Base-by-base conservation (phyloP, 2,329 filamentous ascomycete genomes). In the Whalleya microplaca region DNA sequence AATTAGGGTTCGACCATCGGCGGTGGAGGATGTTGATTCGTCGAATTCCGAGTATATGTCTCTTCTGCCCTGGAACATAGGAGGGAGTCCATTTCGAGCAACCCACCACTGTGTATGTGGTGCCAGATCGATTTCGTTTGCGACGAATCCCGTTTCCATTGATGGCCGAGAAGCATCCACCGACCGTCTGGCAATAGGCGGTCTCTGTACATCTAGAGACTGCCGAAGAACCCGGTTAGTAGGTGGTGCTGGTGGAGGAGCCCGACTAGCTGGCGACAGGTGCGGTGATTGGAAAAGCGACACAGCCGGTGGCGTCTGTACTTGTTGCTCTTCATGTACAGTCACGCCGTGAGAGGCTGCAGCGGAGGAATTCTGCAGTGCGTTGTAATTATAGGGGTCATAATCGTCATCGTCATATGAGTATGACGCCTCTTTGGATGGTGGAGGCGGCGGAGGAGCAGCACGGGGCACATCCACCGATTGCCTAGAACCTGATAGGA, bases 21-120 rank as follows among this genome's bases (percentile, higher is more conserved):
- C 84, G 62, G 87, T 87, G 10, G 84, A 82, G 14, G 88, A 84
- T 6, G 83, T 87, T 1, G 87, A 86, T 70, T 97, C 91, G 62
- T 96, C 91, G 20, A 88, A 83, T 73, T 98, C 92, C 49, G 86
- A 89, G 51, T 92, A 84, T 16, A 98, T 81, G 70, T 99, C 95
- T 65, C 86, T 89, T 48, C 94, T 88, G 46, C 86, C 87, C 70
- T 96, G 90, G 58, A 98, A 84, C 1, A 85, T 84, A 0, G 94
- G 92, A 2, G 95, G 95, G 1, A 93, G 83, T 40, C 85, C 85
- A 60, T 91, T 90, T 10, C 88, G 81, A 68, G 93, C 87, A 40
- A 89, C 85, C 93, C 94, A 99, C 95, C 95, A 99, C 48, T 88
- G 84, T 18, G 86, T 90, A 48, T 83, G 81, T 44, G 84, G 79